A percentile compares a stretch with the other conserved stretches of the same genome.
Conservation (phyloP, 495 filamentous ascomycete species). For the Polyplosphaeria fusca region DNA sequence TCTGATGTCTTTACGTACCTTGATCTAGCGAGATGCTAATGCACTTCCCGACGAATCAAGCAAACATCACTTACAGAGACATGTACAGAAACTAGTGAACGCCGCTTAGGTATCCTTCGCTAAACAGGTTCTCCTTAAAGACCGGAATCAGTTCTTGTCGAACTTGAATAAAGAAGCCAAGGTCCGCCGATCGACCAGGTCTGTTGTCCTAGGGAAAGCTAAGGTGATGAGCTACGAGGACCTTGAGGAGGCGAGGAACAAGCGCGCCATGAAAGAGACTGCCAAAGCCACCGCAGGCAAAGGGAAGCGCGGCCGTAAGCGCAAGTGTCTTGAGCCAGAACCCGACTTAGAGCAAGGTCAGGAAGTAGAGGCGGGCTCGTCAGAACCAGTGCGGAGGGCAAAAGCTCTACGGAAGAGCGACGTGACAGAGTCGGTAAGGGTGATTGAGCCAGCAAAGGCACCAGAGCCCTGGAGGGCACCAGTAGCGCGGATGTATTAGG, state of each 20-base stretch:
- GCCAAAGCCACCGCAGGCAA: background rate
- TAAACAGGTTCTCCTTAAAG: background rate
- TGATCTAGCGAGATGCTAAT: constrained; percentile 5
- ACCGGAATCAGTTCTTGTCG: constrained; percentile 1
- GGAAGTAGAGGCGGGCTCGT: no score
- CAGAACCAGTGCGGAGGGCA: no score
- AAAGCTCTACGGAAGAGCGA: no score
- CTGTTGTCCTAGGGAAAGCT: background rate
- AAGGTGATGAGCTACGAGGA: constrained; percentile 20
- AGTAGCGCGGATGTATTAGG: no score
- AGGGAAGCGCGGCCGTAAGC: background rate
- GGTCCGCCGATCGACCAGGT: constrained; percentile 8
- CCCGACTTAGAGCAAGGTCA: no score
- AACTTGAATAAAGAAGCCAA: constrained; percentile 16
- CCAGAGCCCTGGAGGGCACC: no score
- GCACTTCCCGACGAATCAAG: constrained; percentile 5
- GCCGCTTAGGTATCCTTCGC: constrained; percentile 14
- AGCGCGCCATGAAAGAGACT: background rate
- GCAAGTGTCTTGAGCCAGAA: no score
- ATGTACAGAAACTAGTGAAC: constrained; percentile 3
- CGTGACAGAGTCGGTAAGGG: no score
- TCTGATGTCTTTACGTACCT: constrained; percentile 1
- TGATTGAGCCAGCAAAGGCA: no score
- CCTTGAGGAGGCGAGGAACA: background rate
- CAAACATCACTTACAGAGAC: constrained; percentile 8